phyloP scores from a whole-genome alignment of 257 asterid species.

The Ilex asprella region DNA sequence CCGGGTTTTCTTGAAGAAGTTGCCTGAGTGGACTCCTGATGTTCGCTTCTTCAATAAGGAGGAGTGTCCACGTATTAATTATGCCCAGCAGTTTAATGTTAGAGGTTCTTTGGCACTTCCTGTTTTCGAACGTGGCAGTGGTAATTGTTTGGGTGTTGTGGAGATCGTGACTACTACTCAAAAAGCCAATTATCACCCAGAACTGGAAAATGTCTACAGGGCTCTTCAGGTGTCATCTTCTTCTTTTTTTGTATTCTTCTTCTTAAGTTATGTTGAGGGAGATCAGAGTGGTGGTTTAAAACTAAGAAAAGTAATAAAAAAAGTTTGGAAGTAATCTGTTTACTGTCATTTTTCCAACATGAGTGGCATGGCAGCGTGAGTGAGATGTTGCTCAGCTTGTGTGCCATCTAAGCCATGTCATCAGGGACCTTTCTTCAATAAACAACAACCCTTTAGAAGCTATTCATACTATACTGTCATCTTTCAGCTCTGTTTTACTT shows the following conservation, averaged over 20 bases:
- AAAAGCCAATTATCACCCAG: slow-evolving; percentile 45
- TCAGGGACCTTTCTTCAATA: no score
- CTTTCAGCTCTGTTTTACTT: no score
- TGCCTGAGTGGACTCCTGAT: slow-evolving; percentile 82
- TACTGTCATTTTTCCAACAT: no score
- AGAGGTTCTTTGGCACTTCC: slow-evolving; percentile 77
- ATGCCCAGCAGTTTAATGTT: slow-evolving; percentile 48
- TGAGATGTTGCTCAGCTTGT: background rate
- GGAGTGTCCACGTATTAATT: slow-evolving; percentile 52
- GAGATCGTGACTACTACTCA: slow-evolving; percentile 63
- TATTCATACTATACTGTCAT: no score
- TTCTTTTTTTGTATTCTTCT: background rate
- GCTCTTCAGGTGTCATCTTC: slow-evolving; percentile 54
- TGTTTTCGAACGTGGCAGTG: slow-evolving; percentile 58
- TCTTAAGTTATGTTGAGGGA: background rate
- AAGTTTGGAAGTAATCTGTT: background rate
- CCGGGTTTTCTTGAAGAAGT: slow-evolving; percentile 65
- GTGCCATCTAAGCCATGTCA: no score
- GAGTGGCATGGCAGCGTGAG: background rate
- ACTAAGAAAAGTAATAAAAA: background rate
- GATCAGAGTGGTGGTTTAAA: no score
- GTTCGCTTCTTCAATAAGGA: slow-evolving; percentile 58
- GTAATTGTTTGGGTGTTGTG: slow-evolving; percentile 69
- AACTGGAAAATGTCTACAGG: slow-evolving; percentile 55
- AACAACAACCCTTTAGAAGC: no score